Conservation (phyloP, 2,329 filamentous ascomycete genomes). For the Pseudogymnoascus sp. region DNA sequence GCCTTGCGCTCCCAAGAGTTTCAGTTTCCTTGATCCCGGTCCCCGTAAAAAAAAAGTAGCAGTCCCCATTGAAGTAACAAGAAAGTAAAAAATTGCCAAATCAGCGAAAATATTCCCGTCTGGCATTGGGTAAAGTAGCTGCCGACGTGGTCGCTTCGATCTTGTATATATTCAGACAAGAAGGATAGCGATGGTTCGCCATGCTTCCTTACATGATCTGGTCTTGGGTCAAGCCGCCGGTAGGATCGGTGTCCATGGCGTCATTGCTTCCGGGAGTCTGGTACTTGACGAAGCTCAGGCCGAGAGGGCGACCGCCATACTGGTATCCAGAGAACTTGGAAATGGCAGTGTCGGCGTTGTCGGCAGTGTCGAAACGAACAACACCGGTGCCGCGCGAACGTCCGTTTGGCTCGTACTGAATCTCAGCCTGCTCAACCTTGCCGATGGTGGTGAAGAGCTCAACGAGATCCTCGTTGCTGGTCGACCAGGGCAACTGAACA, state of each 20-base stretch:
- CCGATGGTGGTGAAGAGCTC: conserved; percentile 97
- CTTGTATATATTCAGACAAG: conserved; percentile 2
- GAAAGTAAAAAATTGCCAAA: background rate
- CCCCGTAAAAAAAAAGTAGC: background rate
- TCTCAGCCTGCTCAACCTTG: conserved; percentile 97
- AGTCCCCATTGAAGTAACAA: background rate
- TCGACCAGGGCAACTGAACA: conserved; percentile 86
- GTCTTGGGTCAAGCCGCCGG: conserved; percentile 83
- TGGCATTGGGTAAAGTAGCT: background rate
- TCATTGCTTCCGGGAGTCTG: conserved; percentile 52
- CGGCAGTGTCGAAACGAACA: conserved; percentile 78
- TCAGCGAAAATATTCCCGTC: background rate
- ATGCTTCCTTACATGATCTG: conserved; percentile 75
- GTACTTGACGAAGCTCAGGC: conserved; percentile 91
- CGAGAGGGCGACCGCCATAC: conserved; percentile 89
- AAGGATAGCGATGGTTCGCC: background rate
- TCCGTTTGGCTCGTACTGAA: conserved; percentile 95
- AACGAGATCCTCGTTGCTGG: conserved; percentile 93
- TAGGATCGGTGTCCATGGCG: conserved; percentile 80
- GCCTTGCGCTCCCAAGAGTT: conserved; percentile 3
- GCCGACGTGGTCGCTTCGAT: background rate
- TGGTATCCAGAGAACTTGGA: conserved; percentile 97
- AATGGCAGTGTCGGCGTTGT: conserved; percentile 88
- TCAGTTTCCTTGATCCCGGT: background rate
- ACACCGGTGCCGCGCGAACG: conserved; percentile 92